Percentiles rank a stretch among this genome's conserved stretches.
Conservation (phyloP, 805 yeast species). For the Clavispora santaluciae region DNA sequence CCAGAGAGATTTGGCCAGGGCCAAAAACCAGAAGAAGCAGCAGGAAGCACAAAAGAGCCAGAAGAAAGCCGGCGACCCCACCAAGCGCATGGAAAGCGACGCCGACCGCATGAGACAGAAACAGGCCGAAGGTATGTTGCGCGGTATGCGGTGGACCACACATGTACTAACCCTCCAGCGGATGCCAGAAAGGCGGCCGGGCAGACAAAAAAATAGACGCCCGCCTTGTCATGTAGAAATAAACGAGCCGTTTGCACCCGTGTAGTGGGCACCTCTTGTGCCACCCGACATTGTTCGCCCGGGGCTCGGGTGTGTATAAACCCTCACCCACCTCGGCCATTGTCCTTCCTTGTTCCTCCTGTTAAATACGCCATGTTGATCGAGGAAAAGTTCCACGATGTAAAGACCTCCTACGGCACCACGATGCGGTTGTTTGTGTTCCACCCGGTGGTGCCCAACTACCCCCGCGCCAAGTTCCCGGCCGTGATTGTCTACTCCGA, state of each 20-base stretch:
- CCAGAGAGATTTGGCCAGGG: slow-evolving; percentile 92
- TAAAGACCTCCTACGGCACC: slow-evolving; percentile 60
- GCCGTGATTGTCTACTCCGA: slow-evolving; percentile 77
- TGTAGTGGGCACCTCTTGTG: too few relatives aligned
- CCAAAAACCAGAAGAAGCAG: slow-evolving; percentile 78
- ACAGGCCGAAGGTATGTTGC: slow-evolving; percentile 69
- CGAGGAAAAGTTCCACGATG: slow-evolving; percentile 60
- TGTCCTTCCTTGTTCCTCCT: background rate
- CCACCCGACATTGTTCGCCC: too few relatives aligned
- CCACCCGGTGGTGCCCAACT: slow-evolving; percentile 66
- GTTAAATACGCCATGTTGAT: slow-evolving; percentile 49
- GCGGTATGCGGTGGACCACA: background rate
- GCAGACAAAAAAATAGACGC: slow-evolving; percentile 66
- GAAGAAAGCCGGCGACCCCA: slow-evolving; percentile 79
- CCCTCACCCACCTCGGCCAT: background rate
- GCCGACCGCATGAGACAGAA: slow-evolving; percentile 88
- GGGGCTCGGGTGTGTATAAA: background rate
- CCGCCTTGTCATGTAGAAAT: background rate
- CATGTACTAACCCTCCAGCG: slow-evolving; percentile 24
- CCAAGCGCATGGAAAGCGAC: slow-evolving; percentile 79
- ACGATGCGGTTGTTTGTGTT: slow-evolving; percentile 60
- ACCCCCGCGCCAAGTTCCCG: slow-evolving; percentile 77
- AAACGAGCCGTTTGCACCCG: background rate
- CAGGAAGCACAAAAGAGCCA: slow-evolving; percentile 50
- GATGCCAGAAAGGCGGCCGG: slow-evolving; percentile 52